Evolutionary conservation across 208 protist genomes (phyloP), one percentile per base, ranked within the genome.

Genomic region (Acanthamoeba castellanii): DNA sequence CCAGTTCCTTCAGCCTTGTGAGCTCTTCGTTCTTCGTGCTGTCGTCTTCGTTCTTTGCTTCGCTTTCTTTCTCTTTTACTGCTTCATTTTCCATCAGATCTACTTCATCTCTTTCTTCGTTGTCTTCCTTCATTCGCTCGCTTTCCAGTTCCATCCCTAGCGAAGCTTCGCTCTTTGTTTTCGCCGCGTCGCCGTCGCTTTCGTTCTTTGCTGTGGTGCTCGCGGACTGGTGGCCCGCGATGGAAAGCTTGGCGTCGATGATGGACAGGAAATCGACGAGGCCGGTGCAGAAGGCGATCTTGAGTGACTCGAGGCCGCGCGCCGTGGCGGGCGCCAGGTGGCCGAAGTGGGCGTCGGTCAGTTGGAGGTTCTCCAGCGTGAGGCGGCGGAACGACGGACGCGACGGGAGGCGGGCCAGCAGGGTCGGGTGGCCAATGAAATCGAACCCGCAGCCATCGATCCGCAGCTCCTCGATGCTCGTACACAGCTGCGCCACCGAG

Each of bases 211-310:
- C 27, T n/a, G 64, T 70, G 64, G 14, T 32, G 16, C 27, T 70
- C 64, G 27, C 8, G 22, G 25, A 32, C 64, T 70, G 14, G 64
- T 32, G 16, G 6, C 16, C 52, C 52, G 52, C 7, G 16, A 16
- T 16, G 52, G 11, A 16, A 7, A 74, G 66, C 22, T 74, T 74
- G 20, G 66, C 20, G 13, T 34, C 8, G 30, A 74, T 74, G 66
- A 74, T 74, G 66, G 27, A 37, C 22, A 82, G 72, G 72, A 82
- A 82, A 8, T 82, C 42, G 6, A 50, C 25, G 72, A 82, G 72
- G 72, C 42, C 34, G 72, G 5, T 25, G 25, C 72, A 82, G 32
- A 82, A 82, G 13, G n/a, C 8, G n/a, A 82, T 18, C 16, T 50
- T 37, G 34, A 82, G 72, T 4, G 11, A 82, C 37, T 82, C 72